A percentile compares a stretch with the other conserved stretches of the same genome.
Conservation (phyloP, 768 basidiomycete species). For the Russula virescens region DNA sequence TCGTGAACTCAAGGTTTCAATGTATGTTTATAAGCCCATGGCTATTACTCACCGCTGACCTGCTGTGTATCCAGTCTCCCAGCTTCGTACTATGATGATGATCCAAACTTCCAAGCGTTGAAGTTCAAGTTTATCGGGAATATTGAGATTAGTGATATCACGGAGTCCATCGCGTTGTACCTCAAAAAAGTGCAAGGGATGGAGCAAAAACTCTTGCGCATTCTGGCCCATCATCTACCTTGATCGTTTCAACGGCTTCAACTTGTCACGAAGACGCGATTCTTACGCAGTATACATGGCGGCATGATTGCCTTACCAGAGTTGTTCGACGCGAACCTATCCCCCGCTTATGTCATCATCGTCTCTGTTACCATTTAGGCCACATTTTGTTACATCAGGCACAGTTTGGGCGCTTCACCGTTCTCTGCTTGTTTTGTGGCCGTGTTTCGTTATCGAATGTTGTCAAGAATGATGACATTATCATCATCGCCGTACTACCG, state of each 20-base stretch:
- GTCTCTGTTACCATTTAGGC: not conserved
- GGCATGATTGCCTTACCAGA: not conserved
- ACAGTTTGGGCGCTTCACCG: not conserved
- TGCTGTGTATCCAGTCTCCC: slow-evolving; percentile 3
- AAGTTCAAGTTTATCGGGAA: slow-evolving; percentile 11
- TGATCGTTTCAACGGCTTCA: not conserved
- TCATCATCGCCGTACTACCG: not conserved
- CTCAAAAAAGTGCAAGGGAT: slow-evolving; percentile 13
- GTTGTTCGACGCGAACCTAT: not conserved
- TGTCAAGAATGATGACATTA: not conserved
- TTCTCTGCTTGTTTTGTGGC: not conserved
- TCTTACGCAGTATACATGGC: too few species aligned
- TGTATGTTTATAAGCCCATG: not conserved
- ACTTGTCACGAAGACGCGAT: not conserved
- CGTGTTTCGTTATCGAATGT: not conserved
- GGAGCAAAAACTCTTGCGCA: slow-evolving; percentile 3
- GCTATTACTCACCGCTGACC: not conserved
- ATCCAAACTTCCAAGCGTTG: slow-evolving; percentile 9
- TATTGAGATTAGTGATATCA: slow-evolving; percentile 5
- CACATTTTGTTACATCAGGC: not conserved
- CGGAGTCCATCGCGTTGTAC: slow-evolving; percentile 12
- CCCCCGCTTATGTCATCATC: not conserved
- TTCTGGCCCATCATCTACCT: slow-evolving; percentile 4
- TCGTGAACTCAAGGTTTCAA: not conserved
- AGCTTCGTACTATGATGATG: not conserved